Base-by-base conservation (phyloP, 352 stramenopile species). In the Pythium apleroticum region DNA sequence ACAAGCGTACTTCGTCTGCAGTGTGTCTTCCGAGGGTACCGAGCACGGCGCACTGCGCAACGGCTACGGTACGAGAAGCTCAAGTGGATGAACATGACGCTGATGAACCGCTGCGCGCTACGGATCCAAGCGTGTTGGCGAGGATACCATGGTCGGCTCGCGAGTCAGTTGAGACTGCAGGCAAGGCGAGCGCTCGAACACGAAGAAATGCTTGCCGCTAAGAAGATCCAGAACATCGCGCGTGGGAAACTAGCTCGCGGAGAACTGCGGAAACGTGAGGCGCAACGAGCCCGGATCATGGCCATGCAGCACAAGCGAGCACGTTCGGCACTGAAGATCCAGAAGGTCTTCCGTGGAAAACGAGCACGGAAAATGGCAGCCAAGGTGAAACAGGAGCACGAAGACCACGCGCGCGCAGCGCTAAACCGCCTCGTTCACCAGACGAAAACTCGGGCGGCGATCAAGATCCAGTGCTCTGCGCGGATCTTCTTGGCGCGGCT, bases 61-160 rank as follows among this genome's bases (percentile, higher is more conserved):
- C 73, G 71, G 9, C 62, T 72, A 52, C 82, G 84, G 10, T 84
- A 78, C 57, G 81, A 93, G 45, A 80, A 80, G 61, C 75, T 94
- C 45, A 86, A 87, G 67, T 88, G 75, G 77, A 75, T 89, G 68
- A 80, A 90, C 48, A 66, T 82, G 2, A 76, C 78, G 5, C 57
- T 83, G 11, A 72, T 91, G 75, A 80, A 91, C 49, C 71, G 69
- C 24, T 84, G 76, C 19, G 86, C 82, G 11, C 68, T 95, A 12
- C 78, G 77, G n/a, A 93, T 95, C 53, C 88, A 96, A 58, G 72
- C 76, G 0, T 78, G 71, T 30, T 96, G 83, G 82, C 79, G 88
- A n/a, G 86, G 86, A 0, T 90, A 78, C 59, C 84, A 90, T 50
- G 84, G 79, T 19, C 84, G 84, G 0, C 55, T 90, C 7, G 81